These are phyloP conservation scores for Pythium insidiosum DNA, from an alignment of 352 stramenopile species.

Conservation along the genomic window DNA sequence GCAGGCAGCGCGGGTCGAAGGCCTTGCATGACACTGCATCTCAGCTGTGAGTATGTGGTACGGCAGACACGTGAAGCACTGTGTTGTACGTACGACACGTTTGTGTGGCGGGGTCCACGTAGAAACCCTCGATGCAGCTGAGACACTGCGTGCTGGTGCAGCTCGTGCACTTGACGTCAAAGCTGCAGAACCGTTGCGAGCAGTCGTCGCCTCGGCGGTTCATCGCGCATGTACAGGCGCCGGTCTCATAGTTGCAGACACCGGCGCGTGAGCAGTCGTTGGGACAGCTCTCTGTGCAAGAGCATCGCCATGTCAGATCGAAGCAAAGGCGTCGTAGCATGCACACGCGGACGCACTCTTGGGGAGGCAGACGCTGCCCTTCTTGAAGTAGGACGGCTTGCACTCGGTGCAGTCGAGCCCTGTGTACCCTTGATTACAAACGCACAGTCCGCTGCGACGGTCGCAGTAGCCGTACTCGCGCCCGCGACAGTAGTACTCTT, in stretches of 20 bases:
- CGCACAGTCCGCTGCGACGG: slow-evolving; percentile 86
- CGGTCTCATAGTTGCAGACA: slow-evolving; percentile 85
- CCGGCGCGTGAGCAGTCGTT: slow-evolving; percentile 86
- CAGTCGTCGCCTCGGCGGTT: slow-evolving; percentile 80
- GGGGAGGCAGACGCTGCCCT: slow-evolving; percentile 81
- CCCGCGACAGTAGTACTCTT: slow-evolving; percentile 88
- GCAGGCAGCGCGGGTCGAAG: slow-evolving; percentile 89
- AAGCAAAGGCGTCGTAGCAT: background rate
- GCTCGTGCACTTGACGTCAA: slow-evolving; percentile 80
- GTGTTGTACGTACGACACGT: slow-evolving; percentile 44
- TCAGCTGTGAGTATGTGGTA: background rate
- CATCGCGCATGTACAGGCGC: slow-evolving; percentile 68
- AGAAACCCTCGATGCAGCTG: slow-evolving; percentile 84
- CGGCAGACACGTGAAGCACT: background rate
- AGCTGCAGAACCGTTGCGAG: slow-evolving; percentile 51
- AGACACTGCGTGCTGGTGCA: slow-evolving; percentile 81
- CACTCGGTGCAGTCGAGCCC: slow-evolving; percentile 87
- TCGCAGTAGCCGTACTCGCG: slow-evolving; percentile 94
- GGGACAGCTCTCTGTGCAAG: slow-evolving; percentile 57
- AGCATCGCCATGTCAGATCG: background rate
- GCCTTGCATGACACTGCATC: slow-evolving; percentile 62
- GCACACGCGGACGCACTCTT: slow-evolving; percentile 49
- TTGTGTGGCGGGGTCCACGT: slow-evolving; percentile 48
- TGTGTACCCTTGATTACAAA: slow-evolving; percentile 92
- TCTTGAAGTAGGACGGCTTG: slow-evolving; percentile 79